Evolutionary conservation across 768 basidiomycete species (phyloP), one percentile per base, ranked within the genome.

Genomic region (Amanita thiersii): DNA sequence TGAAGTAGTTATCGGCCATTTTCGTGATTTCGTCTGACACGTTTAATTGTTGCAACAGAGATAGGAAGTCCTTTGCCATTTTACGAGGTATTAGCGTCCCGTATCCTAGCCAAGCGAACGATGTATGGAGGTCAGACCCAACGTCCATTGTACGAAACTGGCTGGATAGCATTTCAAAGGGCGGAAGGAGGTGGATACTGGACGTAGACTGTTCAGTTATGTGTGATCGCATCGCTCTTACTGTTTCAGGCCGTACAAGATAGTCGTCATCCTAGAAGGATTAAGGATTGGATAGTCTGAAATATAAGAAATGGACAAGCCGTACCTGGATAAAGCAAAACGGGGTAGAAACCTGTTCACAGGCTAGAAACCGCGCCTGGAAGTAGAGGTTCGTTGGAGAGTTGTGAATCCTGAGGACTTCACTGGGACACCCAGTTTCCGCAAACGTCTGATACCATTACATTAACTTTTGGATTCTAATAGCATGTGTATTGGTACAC

Each of bases 1-100:
- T 65, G 51, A 72, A 84, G 49, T 81, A 81, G 46, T 84, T 84
- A 52, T 84, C 82, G 3, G 80, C 77, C 79, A 81, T 82, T 48
- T 70, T 66, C 50, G 66, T 58, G 47, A 79, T 69, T 26, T 75
- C 73, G 3, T 64, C 55, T 0, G 73, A 64, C 28, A 66, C 56
- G 25, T 72, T 63, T 25, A 80, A 56, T 12, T 40, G 40, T 3
- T 60, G 43, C 48, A 81, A 53, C 31, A 81, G 63, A 10, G 58
- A 54, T 12, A 81, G 54, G 52, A 81, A 84, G 12, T 63, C 60
- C 11, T 59, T 55, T 11, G 63, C 70, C 40, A 59, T 56, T 14
- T 64, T 62, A 36, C 63, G 65, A 44, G 50, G 61, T 43, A 83
- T 55, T 41, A 83, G 66, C 4, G 78, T 56, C 14, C 81, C 81